Conservation (phyloP, 176 grass and related monocot species). For the Zoysia japonica region DNA sequence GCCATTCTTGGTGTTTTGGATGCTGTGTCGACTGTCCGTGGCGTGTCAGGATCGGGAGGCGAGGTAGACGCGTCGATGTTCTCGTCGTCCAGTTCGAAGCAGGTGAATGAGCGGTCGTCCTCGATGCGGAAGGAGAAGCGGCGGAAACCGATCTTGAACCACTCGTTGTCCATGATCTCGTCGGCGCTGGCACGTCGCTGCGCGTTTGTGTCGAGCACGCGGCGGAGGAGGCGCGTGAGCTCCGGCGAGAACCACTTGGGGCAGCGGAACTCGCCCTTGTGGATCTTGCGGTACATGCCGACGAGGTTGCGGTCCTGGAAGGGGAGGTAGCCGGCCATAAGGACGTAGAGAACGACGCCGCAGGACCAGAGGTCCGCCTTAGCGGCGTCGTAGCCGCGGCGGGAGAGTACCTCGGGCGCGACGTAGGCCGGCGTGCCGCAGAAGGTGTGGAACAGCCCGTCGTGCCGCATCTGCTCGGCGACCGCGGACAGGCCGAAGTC, state of each 20-base stretch:
- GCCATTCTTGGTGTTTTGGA: not conserved
- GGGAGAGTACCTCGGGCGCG: constrained; percentile 84
- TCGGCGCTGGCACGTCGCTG: constrained; percentile 56
- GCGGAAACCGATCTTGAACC: constrained; percentile 89
- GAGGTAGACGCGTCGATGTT: constrained; percentile 1
- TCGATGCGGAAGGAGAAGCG: constrained; percentile 88
- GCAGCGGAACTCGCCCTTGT: constrained; percentile 84
- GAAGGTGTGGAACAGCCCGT: constrained; percentile 95
- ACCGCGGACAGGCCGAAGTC: constrained; percentile 90
- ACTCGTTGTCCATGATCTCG: constrained; percentile 76
- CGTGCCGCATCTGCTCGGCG: constrained; percentile 75
- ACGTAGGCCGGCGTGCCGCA: constrained; percentile 97
- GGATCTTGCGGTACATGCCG: constrained; percentile 96
- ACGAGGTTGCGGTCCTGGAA: constrained; percentile 86
- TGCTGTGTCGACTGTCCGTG: constrained; percentile 20
- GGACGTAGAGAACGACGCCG: constrained; percentile 92
- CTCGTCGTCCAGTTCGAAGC: constrained; percentile 46
- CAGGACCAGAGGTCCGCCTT: constrained; percentile 92
- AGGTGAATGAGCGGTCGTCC: constrained; percentile 74
- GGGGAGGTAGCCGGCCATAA: constrained; percentile 80
- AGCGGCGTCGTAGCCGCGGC: constrained; percentile 71
- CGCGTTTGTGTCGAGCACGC: constrained; percentile 74
- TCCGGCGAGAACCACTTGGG: constrained; percentile 85
- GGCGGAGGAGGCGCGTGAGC: constrained; percentile 56
- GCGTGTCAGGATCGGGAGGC: constrained; percentile 41